phyloP scores from a whole-genome alignment of 495 filamentous ascomycete genomes.

The Entonaema liquescens region DNA sequence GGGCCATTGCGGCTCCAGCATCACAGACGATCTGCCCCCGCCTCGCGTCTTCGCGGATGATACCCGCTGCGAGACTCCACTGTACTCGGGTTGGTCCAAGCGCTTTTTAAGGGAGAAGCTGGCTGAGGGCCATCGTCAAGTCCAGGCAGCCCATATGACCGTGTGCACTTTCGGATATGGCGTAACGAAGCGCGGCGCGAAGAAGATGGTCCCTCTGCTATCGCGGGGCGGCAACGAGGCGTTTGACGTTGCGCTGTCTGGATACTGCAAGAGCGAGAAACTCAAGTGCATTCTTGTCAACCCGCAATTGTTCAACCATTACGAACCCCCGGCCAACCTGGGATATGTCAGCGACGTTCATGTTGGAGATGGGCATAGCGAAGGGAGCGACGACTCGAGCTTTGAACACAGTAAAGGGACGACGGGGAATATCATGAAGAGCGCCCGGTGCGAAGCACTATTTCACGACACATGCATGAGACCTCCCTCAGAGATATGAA shows the following conservation, averaged over 20 bases:
- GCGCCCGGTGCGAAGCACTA: conserved; percentile 40
- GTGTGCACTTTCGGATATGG: conserved; percentile 60
- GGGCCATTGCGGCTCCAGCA: conserved; percentile 54
- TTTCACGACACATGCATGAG: conserved; percentile 44
- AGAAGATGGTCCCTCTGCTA: conserved; percentile 36
- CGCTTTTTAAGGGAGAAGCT: conserved; percentile 25
- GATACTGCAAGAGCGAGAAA: conserved; percentile 19
- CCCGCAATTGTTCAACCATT: conserved; percentile 42
- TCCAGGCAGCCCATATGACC: conserved; percentile 50
- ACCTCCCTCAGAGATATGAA: conserved; percentile 37
- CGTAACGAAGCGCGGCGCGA: conserved; percentile 39
- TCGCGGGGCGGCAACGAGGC: conserved; percentile 31
- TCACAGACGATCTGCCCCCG: conserved; percentile 28
- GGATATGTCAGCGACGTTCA: conserved; percentile 36
- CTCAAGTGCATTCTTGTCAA: conserved; percentile 35
- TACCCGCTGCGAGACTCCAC: conserved; percentile 28
- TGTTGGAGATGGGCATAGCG: conserved; percentile 27
- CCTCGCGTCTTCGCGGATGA: conserved; percentile 25
- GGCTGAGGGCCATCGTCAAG: conserved; percentile 41
- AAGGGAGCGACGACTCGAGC: conserved; percentile 12
- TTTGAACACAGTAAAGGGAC: conserved; percentile 37
- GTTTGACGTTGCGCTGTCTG: conserved; percentile 34
- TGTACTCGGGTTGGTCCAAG: conserved; percentile 39
- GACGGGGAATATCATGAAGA: conserved; percentile 41
- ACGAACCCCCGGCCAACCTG: conserved; percentile 31